A percentile compares a stretch with the other conserved stretches of the same genome.
Evolutionary conservation across 1,284 basidiomycete species (phyloP).

Genomic region (Boletus mariae): DNA sequence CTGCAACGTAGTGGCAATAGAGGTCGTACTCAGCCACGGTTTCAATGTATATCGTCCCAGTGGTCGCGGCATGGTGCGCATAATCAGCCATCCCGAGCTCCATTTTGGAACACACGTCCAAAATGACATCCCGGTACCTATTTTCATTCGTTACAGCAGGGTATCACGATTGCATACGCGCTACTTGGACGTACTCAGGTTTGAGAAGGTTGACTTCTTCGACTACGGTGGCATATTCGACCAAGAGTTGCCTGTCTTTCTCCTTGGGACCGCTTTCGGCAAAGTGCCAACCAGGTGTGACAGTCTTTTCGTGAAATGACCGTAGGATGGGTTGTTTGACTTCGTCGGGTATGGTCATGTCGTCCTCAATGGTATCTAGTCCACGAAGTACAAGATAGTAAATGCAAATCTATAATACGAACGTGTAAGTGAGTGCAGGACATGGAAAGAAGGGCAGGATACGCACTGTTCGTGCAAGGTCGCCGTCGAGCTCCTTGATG

Average conservation of each 20-base stretch:
- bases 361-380: constrained; percentile 96
- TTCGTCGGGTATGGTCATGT: constrained; percentile 91
- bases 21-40: constrained; percentile 87
- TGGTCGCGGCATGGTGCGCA: constrained; percentile 75
- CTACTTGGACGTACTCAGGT: constrained; percentile 49
- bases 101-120: constrained; percentile 86
- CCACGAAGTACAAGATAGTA: constrained; percentile 95
- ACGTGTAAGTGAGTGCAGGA: background rate
- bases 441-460: background rate
- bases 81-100: constrained; percentile 95
- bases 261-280: constrained; percentile 82
- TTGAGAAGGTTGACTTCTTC: constrained; percentile 76
- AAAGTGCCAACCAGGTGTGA: constrained; percentile 88
- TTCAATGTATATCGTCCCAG: constrained; percentile 66
- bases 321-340: constrained; percentile 87
- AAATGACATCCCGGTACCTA: constrained; percentile 81
- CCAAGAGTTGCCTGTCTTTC: constrained; percentile 85
- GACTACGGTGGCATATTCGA: constrained; percentile 84
- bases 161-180: background rate
- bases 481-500: constrained; percentile 96
- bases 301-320: constrained; percentile 78
- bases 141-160: constrained; percentile 1
- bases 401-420: constrained; percentile 69
- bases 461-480: constrained; percentile 87
- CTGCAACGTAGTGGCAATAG: constrained; percentile 99